These are phyloP conservation scores for Metschnikowia amazonensis DNA, from an alignment of 805 yeast species.

Conservation along the genomic window DNA sequence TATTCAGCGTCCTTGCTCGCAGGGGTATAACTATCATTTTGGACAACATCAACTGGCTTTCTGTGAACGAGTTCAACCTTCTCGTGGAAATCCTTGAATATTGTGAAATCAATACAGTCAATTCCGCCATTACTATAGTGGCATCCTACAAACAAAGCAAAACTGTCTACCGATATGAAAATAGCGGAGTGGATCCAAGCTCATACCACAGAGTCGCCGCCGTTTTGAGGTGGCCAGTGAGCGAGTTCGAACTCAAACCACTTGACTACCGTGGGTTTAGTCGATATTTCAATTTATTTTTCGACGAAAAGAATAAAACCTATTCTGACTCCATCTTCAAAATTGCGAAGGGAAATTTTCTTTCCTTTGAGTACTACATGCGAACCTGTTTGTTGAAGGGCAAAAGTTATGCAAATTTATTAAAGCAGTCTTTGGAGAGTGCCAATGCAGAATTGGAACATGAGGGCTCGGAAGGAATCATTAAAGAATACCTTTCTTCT, in stretches of 20 bases:
- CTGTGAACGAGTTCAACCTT: constrained; percentile 29
- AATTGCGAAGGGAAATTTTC: constrained; percentile 18
- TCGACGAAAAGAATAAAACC: not conserved
- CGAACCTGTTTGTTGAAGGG: constrained; percentile 8
- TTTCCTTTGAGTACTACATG: constrained; percentile 14
- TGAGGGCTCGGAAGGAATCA: constrained; percentile 19
- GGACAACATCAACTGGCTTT: constrained; percentile 47
- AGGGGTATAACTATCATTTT: constrained; percentile 43
- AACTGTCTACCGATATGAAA: not conserved
- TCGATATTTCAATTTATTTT: constrained; percentile 7
- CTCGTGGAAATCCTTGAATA: constrained; percentile 26
- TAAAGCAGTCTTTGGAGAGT: not conserved
- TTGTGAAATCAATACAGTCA: constrained; percentile 5
- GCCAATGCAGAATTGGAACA: not conserved
- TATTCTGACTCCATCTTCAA: constrained; percentile 9
- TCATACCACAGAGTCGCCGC: constrained; percentile 3
- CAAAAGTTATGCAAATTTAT: not conserved
- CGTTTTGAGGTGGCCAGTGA: constrained; percentile 7
- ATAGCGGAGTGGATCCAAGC: not conserved
- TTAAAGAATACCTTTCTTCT: constrained; percentile 21
- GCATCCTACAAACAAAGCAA: constrained; percentile 6
- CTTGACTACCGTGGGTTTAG: constrained; percentile 8
- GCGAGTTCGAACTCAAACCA: constrained; percentile 12
- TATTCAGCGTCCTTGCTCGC: constrained; percentile 39
- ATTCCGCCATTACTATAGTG: constrained; percentile 5